Conservation (phyloP, 305 asterid species). For the Withania somnifera region DNA sequence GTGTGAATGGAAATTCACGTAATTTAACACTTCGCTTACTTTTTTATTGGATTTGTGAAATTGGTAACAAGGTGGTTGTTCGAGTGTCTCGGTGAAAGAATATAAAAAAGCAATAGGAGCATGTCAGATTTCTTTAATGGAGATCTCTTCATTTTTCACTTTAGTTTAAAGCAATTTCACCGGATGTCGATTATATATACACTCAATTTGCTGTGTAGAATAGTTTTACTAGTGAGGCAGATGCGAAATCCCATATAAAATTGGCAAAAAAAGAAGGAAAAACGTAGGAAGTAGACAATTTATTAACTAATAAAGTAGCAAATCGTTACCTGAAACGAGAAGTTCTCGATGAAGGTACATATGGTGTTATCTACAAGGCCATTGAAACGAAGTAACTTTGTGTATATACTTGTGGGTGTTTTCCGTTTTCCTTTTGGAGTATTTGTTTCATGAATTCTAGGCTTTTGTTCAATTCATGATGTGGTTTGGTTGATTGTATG, state of each 20-base stretch:
- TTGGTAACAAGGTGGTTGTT: no score
- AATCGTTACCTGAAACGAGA: conserved; percentile 83
- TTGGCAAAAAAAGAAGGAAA: neutral
- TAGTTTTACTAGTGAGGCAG: neutral
- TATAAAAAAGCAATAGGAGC: no score
- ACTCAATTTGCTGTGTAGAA: neutral
- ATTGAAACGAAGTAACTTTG: conserved; percentile 58
- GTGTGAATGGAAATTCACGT: neutral
- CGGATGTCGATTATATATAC: neutral
- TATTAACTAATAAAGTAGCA: conserved; percentile 51
- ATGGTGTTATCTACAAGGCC: conserved; percentile 80
- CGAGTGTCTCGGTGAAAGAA: no score
- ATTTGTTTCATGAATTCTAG: neutral
- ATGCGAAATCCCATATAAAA: neutral
- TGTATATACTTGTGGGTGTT: neutral
- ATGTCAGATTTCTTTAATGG: no score
- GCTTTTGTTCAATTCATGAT: neutral
- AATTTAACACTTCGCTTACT: neutral
- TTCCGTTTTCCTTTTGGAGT: neutral
- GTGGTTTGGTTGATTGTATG: neutral
- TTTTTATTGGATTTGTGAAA: no score
- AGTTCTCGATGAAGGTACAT: conserved; percentile 81
- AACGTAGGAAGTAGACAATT: conserved; percentile 44
- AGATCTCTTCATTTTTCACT: no score
- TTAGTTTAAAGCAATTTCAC: no score